Conservation (phyloP, 345 rosid genomes). For the Rhodomyrtus tomentosa region DNA sequence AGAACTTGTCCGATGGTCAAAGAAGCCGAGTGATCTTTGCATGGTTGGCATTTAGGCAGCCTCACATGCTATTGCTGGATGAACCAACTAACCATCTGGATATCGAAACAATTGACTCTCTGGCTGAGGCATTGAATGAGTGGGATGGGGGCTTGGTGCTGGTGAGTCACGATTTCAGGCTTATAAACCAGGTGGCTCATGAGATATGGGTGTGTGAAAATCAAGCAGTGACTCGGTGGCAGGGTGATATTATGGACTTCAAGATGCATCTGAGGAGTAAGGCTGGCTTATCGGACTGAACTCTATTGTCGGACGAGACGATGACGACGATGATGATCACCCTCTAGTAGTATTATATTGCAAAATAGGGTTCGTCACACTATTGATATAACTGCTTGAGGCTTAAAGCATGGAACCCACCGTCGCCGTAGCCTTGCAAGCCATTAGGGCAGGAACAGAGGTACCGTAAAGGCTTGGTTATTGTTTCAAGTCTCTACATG, state of each 20-base stretch:
- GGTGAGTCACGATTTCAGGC: slow-evolving; percentile 49
- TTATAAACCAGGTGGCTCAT: slow-evolving; percentile 41
- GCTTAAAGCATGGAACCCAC: neutral
- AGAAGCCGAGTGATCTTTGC: slow-evolving; percentile 95
- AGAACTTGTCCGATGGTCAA: slow-evolving; percentile 93
- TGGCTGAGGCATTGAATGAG: slow-evolving; percentile 42
- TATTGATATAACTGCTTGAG: neutral
- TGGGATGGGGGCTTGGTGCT: slow-evolving; percentile 51
- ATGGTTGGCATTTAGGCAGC: slow-evolving; percentile 93
- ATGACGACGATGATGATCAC: neutral
- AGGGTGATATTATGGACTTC: slow-evolving; percentile 42
- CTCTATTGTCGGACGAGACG: neutral
- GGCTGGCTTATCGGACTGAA: slow-evolving; percentile 59
- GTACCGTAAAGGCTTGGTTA: neutral
- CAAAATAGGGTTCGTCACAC: neutral
- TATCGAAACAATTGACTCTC: slow-evolving; percentile 90
- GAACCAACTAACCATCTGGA: slow-evolving; percentile 98
- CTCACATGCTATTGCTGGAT: slow-evolving; percentile 81
- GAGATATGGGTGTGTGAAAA: slow-evolving; percentile 48
- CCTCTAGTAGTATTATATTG: neutral
- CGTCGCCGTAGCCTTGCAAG: neutral
- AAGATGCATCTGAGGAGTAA: slow-evolving; percentile 36
- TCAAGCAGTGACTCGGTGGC: slow-evolving; percentile 37
- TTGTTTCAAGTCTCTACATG: slow-evolving; percentile 8
- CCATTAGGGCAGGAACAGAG: slow-evolving; percentile 4